phyloP scores from a whole-genome alignment of 2,329 filamentous ascomycete species.

The Calonectria pteridis region DNA sequence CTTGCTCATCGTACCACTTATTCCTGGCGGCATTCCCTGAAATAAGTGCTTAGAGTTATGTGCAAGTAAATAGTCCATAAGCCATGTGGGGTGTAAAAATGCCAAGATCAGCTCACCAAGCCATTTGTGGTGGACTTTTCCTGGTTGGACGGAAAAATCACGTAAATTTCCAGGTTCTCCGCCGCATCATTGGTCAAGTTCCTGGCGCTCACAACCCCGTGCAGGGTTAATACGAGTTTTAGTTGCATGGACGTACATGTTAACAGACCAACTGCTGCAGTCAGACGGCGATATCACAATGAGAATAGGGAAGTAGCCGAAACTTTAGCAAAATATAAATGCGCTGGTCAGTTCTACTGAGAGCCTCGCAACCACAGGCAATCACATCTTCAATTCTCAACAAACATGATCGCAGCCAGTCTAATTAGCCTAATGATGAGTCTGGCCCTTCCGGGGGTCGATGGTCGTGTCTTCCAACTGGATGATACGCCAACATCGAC shows the following conservation, averaged over 20 bases:
- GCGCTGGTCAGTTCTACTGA: no score
- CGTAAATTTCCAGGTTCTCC: background rate
- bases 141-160: background rate
- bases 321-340: background rate
- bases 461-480: background rate
- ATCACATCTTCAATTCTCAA: background rate
- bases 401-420: background rate
- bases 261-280: background rate
- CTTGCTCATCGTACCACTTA: background rate
- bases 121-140: background rate
- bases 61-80: background rate
- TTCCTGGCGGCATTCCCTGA: background rate
- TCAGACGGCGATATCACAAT: background rate
- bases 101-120: background rate
- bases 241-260: background rate
- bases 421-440: background rate
- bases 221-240: background rate
- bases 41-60: background rate
- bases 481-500: background rate
- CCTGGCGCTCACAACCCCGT: background rate
- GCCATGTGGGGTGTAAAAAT: background rate
- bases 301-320: background rate
- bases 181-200: background rate
- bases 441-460: background rate
- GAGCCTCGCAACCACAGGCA: background rate